Percentiles rank a stretch among this genome's conserved stretches.
Evolutionary conservation across 108 stramenopile species (phyloP).

Genomic region (Cyclotella atomus): DNA sequence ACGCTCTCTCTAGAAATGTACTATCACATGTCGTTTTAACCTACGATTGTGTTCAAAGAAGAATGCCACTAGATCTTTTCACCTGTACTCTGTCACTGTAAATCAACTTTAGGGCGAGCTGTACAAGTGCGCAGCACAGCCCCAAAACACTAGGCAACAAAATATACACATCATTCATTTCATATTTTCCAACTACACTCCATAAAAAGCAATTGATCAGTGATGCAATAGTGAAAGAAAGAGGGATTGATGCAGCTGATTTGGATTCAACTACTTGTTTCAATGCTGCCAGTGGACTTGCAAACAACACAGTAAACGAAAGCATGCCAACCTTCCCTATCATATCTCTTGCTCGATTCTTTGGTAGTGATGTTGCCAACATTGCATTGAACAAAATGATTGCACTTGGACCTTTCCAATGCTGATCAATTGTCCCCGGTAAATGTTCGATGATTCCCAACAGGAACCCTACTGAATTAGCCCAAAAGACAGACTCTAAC

Average conservation of each 20-base stretch:
- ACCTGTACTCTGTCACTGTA: conserved; percentile 44
- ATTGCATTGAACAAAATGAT: conserved; percentile 26
- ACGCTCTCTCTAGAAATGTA: neutral
- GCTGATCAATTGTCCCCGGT: conserved; percentile 36
- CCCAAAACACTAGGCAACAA: conserved; percentile 78
- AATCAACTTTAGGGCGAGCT: conserved; percentile 63
- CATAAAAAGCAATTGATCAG: conserved; percentile 75
- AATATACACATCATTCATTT: conserved; percentile 76
- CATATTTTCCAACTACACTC: conserved; percentile 64
- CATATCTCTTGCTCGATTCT: conserved; percentile 23
- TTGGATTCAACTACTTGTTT: conserved; percentile 67
- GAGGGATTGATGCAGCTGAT: conserved; percentile 76
- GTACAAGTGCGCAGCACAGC: conserved; percentile 65
- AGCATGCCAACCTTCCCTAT: conserved; percentile 47
- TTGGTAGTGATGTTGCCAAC: conserved; percentile 1
- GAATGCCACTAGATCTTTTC: neutral
- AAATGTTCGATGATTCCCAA: conserved; percentile 22
- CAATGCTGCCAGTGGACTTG: conserved; percentile 68
- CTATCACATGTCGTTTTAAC: too few relatives aligned
- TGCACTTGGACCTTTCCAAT: conserved; percentile 20
- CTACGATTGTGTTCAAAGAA: neutral
- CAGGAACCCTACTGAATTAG: conserved; percentile 23
- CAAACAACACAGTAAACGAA: conserved; percentile 72
- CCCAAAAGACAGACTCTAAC: conserved; percentile 16
- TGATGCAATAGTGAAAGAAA: conserved; percentile 83